Conservation (phyloP, 768 basidiomycete species). For the Jaapia argillacea region DNA sequence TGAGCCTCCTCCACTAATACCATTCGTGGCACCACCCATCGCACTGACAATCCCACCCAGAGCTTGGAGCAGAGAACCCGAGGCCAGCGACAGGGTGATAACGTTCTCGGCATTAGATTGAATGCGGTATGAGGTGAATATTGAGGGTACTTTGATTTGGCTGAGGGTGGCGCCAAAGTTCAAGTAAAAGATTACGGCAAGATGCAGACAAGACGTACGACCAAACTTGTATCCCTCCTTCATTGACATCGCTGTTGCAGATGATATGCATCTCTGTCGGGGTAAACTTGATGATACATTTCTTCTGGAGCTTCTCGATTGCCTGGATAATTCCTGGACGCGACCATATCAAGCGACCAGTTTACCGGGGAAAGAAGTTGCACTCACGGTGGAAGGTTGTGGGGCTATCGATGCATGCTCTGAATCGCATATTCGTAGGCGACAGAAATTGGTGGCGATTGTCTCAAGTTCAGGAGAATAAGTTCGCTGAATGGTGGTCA, state of each 20-base stretch:
- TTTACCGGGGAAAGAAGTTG: background rate
- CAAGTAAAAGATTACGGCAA: constrained; percentile 5
- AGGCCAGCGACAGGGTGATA: constrained; percentile 63
- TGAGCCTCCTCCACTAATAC: constrained; percentile 10
- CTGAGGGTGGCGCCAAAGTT: constrained; percentile 20
- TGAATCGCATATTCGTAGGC: constrained; percentile 46
- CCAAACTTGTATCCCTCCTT: constrained; percentile 87
- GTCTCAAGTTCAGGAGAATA: too few species aligned
- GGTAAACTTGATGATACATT: constrained; percentile 73
- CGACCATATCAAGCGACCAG: background rate
- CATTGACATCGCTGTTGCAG: constrained; percentile 70
- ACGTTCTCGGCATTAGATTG: constrained; percentile 80
- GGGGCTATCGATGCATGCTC: constrained; percentile 49
- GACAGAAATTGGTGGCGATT: too few species aligned
- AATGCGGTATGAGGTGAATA: constrained; percentile 74
- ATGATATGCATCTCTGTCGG: constrained; percentile 72
- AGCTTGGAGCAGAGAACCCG: constrained; percentile 67
- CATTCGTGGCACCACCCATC: constrained; percentile 5
- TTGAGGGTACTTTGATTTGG: constrained; percentile 52
- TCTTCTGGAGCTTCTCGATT: constrained; percentile 77
- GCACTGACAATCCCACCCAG: constrained; percentile 39
- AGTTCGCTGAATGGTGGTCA: too few species aligned
- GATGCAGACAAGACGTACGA: constrained; percentile 33
- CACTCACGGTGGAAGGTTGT: constrained; percentile 29
- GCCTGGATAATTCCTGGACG: constrained; percentile 65